These are phyloP conservation scores for Elsinoe ampelina DNA, from an alignment of 2,329 filamentous ascomycete genomes.

Conservation along the genomic window DNA sequence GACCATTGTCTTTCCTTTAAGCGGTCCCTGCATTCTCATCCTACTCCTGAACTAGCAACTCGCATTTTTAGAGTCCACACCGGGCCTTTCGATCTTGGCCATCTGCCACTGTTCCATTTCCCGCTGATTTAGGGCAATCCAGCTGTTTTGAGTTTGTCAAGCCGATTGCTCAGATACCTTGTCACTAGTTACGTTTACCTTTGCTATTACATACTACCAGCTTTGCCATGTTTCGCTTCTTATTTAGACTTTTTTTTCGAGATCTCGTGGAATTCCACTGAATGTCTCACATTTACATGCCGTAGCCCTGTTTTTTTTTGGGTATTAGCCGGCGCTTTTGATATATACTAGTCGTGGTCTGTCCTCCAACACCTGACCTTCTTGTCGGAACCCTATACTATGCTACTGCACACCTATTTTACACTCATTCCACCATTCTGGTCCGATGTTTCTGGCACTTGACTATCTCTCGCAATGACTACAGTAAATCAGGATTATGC, in stretches of 20 bases:
- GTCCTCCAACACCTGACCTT: background rate
- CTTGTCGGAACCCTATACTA: slow-evolving; percentile 1
- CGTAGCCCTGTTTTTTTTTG: background rate
- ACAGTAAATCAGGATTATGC: slow-evolving; percentile 13
- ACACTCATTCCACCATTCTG: background rate
- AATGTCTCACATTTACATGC: slow-evolving; percentile 11
- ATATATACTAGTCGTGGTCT: background rate
- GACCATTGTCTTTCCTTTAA: slow-evolving; percentile 10
- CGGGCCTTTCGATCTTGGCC: background rate
- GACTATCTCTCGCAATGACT: background rate
- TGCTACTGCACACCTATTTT: background rate
- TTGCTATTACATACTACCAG: slow-evolving; percentile 12
- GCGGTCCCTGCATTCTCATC: slow-evolving; percentile 11
- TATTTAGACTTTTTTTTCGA: slow-evolving; percentile 9
- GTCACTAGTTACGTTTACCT: slow-evolving; percentile 14
- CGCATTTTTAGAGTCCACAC: slow-evolving; percentile 11
- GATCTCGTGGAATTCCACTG: slow-evolving; percentile 4
- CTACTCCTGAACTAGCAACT: slow-evolving; percentile 13
- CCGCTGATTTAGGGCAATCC: slow-evolving; percentile 10
- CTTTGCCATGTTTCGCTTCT: slow-evolving; percentile 10
- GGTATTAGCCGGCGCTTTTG: background rate
- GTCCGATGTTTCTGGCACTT: background rate
- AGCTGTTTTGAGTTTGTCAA: slow-evolving; percentile 2
- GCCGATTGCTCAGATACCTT: slow-evolving; percentile 9
- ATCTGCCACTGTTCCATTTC: slow-evolving; percentile 4